Base-by-base conservation (phyloP, 805 yeast genomes). In the Ogataea corticis region DNA sequence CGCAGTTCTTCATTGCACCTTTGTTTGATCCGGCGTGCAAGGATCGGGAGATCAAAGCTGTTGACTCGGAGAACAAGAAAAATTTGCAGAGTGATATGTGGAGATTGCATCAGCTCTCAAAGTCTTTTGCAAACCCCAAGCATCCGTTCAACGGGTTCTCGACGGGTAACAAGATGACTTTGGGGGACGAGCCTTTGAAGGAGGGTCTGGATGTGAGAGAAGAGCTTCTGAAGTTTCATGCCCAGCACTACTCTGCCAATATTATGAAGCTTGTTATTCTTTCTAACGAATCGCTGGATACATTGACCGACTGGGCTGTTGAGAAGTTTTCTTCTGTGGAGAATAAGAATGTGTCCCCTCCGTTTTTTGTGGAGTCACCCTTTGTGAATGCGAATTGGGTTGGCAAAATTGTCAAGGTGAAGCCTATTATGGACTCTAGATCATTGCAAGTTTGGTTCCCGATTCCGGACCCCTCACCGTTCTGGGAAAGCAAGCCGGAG, bases 21-120 rank as follows among this genome's bases (percentile, higher is more conserved):
- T 70, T 92, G 55, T 92, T 92, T 59, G 71, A 74, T 51, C 70
- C 66, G 55, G 54, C 80, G 51, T 84, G 97, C 61, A 87, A 89
- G 61, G 96, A 90, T 60, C 76, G 97, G 45, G 99, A 92, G 66
- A 86, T 92, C 57, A 80, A 82, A 51, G 98, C 98, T 1, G 98
- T 92, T 9, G 97, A 92, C 66, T 86, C 96, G 31, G 99, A 92
- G 68, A 89, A 92, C 70, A 92, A 90, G 64, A 92, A 94, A 69
- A 92, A 92, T 63, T 71, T 94, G 42, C 98, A 92, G 65, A 85
- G 77, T 61, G 99, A 92, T 65, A 62, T 69, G 36, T 90, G 98
- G 97, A 79, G 98, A 58, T 68, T 88, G 39, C 83, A 84, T 58
- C 98, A 92, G 68, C 72, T 92, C 42, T 91, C 87, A 44, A 86